Conservation (phyloP, 1,284 basidiomycete species). For the Peniophora sp. region DNA sequence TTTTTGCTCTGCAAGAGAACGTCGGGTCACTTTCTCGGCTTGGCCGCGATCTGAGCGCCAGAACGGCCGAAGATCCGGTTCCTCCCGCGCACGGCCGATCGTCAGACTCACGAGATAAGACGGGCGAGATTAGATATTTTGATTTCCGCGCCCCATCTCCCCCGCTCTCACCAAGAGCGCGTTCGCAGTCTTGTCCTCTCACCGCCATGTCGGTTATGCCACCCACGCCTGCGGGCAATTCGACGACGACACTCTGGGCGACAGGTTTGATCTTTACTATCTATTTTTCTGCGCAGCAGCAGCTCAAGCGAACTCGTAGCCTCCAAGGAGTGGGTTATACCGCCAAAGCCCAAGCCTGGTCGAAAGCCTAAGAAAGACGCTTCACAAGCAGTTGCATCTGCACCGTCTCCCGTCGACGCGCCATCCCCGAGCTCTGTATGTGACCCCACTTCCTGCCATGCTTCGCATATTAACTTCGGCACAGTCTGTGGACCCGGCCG, state of each 20-base stretch:
- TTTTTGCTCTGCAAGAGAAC: too few relatives aligned
- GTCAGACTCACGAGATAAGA: too few relatives aligned
- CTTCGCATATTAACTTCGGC: slow-evolving; percentile 13
- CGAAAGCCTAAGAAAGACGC: slow-evolving; percentile 78
- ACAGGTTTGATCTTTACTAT: slow-evolving; percentile 28
- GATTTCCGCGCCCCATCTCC: slow-evolving; percentile 11
- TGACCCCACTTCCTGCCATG: slow-evolving; percentile 9
- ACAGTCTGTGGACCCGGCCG: slow-evolving; percentile 42
- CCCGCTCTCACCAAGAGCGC: slow-evolving; percentile 11
- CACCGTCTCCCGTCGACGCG: slow-evolving; percentile 4
- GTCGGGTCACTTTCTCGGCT: too few relatives aligned
- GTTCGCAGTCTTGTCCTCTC: slow-evolving; percentile 4
- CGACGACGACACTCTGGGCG: slow-evolving; percentile 47
- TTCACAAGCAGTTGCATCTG: not conserved
- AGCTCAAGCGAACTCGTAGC: slow-evolving; percentile 31
- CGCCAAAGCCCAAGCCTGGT: slow-evolving; percentile 84
- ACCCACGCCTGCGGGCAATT: slow-evolving; percentile 20
- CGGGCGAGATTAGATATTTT: too few relatives aligned
- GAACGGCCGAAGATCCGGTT: too few relatives aligned
- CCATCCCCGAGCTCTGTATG: slow-evolving; percentile 3
- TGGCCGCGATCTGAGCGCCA: too few relatives aligned
- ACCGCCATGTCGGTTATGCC: slow-evolving; percentile 20
- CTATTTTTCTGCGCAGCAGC: too few relatives aligned
- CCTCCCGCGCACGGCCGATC: too few relatives aligned
- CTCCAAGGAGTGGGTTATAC: slow-evolving; percentile 87